Evolutionary conservation across 805 yeast species (phyloP), one percentile per base, ranked within the genome.

Genomic region (Teunomyces barrocoloradensis): DNA sequence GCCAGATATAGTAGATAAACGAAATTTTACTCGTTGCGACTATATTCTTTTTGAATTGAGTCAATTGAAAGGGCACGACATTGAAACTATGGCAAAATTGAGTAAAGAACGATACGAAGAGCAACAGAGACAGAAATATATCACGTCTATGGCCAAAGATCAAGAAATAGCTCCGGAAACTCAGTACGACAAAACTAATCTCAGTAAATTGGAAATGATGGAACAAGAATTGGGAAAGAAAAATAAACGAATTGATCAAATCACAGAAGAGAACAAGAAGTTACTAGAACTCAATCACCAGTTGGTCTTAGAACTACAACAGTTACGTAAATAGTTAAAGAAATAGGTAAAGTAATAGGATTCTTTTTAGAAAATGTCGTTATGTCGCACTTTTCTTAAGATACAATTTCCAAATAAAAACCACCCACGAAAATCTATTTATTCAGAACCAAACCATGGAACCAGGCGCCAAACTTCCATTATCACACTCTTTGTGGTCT

Each of bases 401-500:
- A 37, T n/a, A 7, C 2, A 13, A 21, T 21, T 13, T 13, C 20
- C 25, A 37, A 37, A 21, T 13, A 23, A 37, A 21, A 37, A n/a
- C n/a, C 29, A 36, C 17, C 40, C 40, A n/a, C 40, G 23, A 42
- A 42, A 39, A 10, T 25, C 27, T 25, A 25, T 25, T 9, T 25
- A 25, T 25, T 3, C 25, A 21, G 6, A 38, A 29, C 42, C 41
- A 35, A 18, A 35, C n/a, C 18, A 68, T 68, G 73, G 71, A 68
- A 34, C 56, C 67, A 5, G 54, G 60, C 34, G 58, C 71, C 4
- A 77, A 78, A 53, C 69, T 82, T 29, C 87, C 88, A 6, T 69
- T 80, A 29, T 89, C 97, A 1, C 95, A 89, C 65, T 88, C 97
- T 1, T 76, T 94, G 50, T 92, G 98, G 99, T 91, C 98, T 7